phyloP scores from a whole-genome alignment of 257 asterid genomes.

The Solanum arcanum region DNA sequence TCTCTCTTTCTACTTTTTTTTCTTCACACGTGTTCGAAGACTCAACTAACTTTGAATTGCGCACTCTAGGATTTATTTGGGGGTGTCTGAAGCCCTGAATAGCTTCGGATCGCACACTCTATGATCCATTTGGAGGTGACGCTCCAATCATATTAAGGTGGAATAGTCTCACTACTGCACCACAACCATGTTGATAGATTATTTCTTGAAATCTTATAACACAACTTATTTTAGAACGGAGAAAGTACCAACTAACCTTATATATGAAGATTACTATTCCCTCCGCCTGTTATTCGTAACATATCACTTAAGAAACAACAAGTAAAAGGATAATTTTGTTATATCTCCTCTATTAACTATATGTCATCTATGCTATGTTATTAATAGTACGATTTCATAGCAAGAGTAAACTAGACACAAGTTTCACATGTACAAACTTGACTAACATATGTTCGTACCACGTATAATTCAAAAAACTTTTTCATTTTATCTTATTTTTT shows the following conservation, averaged over 20 bases:
- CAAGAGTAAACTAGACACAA: not conserved
- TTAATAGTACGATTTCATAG: not conserved
- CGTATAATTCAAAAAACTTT: not conserved
- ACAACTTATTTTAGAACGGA: too few relatives aligned
- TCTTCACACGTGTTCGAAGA: too few relatives aligned
- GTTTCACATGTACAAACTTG: not conserved
- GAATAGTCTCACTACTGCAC: accelerated
- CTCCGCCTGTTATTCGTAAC: accelerated
- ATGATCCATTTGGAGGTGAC: not conserved
- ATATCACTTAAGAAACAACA: not conserved
- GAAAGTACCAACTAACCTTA: not conserved
- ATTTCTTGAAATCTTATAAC: not conserved
- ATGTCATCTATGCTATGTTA: accelerated
- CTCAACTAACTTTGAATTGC: too few relatives aligned
- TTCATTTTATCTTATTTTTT: not conserved
- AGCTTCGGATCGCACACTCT: accelerated
- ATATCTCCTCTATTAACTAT: too few relatives aligned
- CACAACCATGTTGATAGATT: not conserved
- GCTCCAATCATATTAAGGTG: too few relatives aligned
- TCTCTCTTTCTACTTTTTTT: not conserved
- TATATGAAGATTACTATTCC: too few relatives aligned
- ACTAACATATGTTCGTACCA: accelerated
- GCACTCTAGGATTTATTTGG: too few relatives aligned
- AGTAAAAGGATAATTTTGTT: not conserved
- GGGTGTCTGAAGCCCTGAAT: not conserved